These are phyloP conservation scores for Aurantiochytrium sp. DNA, from an alignment of 108 stramenopile genomes.

Conservation along the genomic window DNA sequence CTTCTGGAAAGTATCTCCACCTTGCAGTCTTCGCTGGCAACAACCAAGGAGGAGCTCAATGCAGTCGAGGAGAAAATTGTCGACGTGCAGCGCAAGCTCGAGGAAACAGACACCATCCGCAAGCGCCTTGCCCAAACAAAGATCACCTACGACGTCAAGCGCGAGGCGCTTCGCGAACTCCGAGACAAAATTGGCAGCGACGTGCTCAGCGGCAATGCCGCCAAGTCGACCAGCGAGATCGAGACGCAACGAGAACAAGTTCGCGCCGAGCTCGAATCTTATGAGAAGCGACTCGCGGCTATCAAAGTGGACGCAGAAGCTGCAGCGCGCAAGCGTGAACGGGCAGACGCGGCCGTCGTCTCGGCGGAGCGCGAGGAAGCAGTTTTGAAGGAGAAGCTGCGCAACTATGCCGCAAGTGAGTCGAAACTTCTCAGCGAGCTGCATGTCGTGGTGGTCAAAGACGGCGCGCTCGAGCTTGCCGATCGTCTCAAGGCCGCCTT, in stretches of 20 bases:
- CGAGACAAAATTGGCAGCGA: background rate
- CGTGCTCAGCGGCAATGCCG: background rate
- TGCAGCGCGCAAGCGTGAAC: background rate
- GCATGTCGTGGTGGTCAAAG: background rate
- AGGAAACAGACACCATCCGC: background rate
- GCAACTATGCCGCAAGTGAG: background rate
- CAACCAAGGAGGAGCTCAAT: slow-evolving; percentile 24
- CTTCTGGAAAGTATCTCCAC: slow-evolving; percentile 30
- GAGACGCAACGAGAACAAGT: slow-evolving; percentile 23
- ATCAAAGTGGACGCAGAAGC: background rate
- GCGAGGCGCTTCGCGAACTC: background rate
- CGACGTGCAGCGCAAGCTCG: slow-evolving; percentile 30
- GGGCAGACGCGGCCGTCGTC: background rate
- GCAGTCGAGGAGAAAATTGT: slow-evolving; percentile 49
- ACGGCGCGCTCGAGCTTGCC: background rate
- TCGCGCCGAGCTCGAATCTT: background rate
- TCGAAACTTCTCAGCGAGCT: background rate
- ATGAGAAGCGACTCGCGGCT: background rate
- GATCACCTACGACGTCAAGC: background rate
- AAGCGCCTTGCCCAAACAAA: background rate
- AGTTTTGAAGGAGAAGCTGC: background rate
- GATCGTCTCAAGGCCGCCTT: background rate
- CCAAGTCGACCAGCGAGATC: slow-evolving; percentile 18
- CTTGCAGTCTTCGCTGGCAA: slow-evolving; percentile 31
- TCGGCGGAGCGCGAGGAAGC: background rate